These are phyloP conservation scores for Paecilomyces sp. DNA, from an alignment of 2,329 filamentous ascomycete species.

Conservation along the genomic window DNA sequence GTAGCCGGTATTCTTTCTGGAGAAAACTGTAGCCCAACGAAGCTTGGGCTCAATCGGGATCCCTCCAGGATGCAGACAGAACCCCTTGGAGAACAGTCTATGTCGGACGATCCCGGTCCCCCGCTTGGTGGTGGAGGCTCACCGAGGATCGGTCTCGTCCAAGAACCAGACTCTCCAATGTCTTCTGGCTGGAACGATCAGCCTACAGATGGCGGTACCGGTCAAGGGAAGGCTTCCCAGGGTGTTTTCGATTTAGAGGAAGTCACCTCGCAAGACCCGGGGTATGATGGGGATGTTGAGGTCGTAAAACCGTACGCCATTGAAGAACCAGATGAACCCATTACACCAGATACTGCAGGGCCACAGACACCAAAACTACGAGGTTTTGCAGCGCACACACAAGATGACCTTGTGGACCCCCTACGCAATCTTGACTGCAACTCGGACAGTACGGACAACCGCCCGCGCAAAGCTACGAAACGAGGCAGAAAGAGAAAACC, in stretches of 20 bases:
- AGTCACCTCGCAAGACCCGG: conserved; percentile 17
- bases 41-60: background rate
- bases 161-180: background rate
- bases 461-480: conserved; percentile 6
- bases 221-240: background rate
- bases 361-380: conserved; percentile 12
- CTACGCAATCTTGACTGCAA: conserved; percentile 25
- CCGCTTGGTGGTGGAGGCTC: background rate
- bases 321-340: conserved; percentile 26
- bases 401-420: conserved; percentile 25
- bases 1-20: background rate
- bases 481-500: conserved; percentile 31
- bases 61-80: background rate
- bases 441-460: conserved; percentile 13
- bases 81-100: background rate
- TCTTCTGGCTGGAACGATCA: background rate
- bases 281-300: conserved; percentile 22
- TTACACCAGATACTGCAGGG: conserved; percentile 3
- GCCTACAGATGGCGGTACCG: background rate
- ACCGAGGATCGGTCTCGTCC: background rate
- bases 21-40: background rate
- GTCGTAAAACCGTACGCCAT: conserved; percentile 32
- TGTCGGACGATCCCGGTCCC: background rate
- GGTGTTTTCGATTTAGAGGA: conserved; percentile 18
- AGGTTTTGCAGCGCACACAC: conserved; percentile 20